Evolutionary conservation across 2,329 filamentous ascomycete species (phyloP).

Genomic region (Colletotrichum eleusines): DNA sequence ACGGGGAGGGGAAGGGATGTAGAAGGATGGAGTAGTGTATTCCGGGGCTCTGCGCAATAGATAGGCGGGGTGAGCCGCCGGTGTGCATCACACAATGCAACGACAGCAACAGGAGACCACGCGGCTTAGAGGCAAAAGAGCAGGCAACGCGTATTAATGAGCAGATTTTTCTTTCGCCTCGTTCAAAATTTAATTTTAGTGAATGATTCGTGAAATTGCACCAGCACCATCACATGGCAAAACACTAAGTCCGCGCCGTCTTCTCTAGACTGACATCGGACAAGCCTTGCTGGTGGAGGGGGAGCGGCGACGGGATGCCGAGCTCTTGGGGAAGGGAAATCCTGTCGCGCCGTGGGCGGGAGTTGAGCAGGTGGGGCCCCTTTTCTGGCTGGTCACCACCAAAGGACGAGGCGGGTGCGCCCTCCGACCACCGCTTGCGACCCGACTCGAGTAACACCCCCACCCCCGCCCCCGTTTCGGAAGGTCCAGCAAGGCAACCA

Average conservation of each 20-base stretch:
- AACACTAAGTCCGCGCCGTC: conserved; percentile 24
- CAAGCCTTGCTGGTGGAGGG: background rate
- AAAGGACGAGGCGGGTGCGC: conserved; percentile 9
- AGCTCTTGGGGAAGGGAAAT: conserved; percentile 13
- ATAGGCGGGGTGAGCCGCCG: conserved; percentile 24
- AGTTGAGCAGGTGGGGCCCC: conserved; percentile 13
- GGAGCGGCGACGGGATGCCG: background rate
- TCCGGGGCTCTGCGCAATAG: conserved; percentile 25
- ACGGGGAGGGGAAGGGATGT: conserved; percentile 21
- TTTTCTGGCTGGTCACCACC: background rate
- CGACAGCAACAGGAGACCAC: background rate
- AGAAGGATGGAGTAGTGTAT: conserved; percentile 1
- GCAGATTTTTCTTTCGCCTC: background rate
- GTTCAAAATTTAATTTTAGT: background rate
- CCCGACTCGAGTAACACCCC: background rate
- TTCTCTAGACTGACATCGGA: conserved; percentile 20
- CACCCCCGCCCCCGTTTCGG: conserved; percentile 21
- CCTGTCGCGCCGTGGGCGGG: conserved; percentile 12
- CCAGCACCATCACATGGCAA: conserved; percentile 21
- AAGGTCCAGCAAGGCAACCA: conserved; percentile 23
- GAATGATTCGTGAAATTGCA: conserved; percentile 3
- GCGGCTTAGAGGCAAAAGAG: background rate
- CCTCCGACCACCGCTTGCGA: conserved; percentile 23
- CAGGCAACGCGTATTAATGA: background rate
- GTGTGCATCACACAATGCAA: background rate